A percentile compares a stretch with the other conserved stretches of the same genome.
Conservation (phyloP, 2,329 filamentous ascomycete genomes). For the Cladosporium austrohemisphaericum region DNA sequence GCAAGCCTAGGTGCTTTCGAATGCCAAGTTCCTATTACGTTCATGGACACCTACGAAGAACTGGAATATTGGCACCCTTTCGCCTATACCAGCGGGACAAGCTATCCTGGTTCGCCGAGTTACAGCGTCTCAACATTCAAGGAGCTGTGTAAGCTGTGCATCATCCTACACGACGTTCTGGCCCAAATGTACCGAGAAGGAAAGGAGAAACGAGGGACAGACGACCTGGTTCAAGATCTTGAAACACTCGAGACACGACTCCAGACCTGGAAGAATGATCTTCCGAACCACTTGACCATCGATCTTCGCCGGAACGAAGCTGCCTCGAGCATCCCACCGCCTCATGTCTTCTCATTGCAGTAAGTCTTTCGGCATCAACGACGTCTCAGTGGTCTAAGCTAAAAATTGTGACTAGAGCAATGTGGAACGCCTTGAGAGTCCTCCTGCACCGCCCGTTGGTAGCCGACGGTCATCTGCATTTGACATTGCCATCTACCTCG, state of each 20-base stretch:
- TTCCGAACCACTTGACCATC: slow-evolving; percentile 6
- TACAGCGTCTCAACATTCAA: slow-evolving; percentile 13
- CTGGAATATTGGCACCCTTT: slow-evolving; percentile 11
- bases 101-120: slow-evolving; percentile 11
- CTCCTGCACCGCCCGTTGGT: slow-evolving; percentile 54
- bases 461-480: slow-evolving; percentile 48
- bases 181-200: slow-evolving; percentile 10
- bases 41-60: slow-evolving; percentile 13
- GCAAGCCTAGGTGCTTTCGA: slow-evolving; percentile 5
- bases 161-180: slow-evolving; percentile 7
- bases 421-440: slow-evolving; percentile 52
- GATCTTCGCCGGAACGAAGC: neutral
- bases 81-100: slow-evolving; percentile 9
- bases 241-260: slow-evolving; percentile 2
- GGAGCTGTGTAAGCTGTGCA: slow-evolving; percentile 8
- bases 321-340: neutral
- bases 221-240: neutral
- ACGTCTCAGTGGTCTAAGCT: neutral
- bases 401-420: slow-evolving; percentile 38
- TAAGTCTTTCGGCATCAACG: neutral
- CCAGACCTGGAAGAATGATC: neutral
- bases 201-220: slow-evolving; percentile 7
- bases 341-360: slow-evolving; percentile 12
- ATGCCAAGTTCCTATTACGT: slow-evolving; percentile 2
- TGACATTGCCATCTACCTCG: slow-evolving; percentile 37